phyloP scores from a whole-genome alignment of 495 filamentous ascomycete genomes.

The Chaetomidium leptoderma region DNA sequence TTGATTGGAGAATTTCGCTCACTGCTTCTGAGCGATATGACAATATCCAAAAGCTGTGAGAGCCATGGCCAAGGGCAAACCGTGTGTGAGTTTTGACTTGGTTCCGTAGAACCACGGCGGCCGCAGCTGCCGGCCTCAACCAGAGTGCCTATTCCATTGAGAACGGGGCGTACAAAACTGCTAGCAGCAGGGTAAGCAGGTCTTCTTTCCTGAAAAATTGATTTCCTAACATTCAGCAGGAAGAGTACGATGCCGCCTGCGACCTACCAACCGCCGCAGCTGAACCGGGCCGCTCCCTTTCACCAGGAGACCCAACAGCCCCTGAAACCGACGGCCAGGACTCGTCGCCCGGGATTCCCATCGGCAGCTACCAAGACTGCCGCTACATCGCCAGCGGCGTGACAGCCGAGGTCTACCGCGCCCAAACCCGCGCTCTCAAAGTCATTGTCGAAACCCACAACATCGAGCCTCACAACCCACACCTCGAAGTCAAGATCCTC shows the following conservation, averaged over 20 bases:
- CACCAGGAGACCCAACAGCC: not conserved
- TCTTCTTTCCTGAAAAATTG: not conserved
- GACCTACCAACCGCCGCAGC: constrained; percentile 1
- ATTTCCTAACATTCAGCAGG: constrained; percentile 31
- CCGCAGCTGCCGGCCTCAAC: constrained; percentile 18
- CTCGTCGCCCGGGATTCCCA: constrained; percentile 44
- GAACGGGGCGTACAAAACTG: constrained; percentile 42
- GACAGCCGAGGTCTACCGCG: constrained; percentile 73
- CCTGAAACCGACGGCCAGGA: constrained; percentile 5
- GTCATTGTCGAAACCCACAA: constrained; percentile 70
- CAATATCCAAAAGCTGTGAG: constrained; percentile 50
- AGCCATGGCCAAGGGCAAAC: not conserved
- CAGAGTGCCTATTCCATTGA: constrained; percentile 38
- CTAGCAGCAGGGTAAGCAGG: constrained; percentile 34
- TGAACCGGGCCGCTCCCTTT: too few relatives aligned
- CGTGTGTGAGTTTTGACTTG: not conserved
- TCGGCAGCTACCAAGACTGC: constrained; percentile 70
- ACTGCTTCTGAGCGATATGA: constrained; percentile 49
- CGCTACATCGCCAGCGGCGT: constrained; percentile 68
- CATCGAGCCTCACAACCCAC: constrained; percentile 73
- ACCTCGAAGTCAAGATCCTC: constrained; percentile 72
- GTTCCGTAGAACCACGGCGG: constrained; percentile 18
- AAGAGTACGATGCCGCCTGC: constrained; percentile 42
- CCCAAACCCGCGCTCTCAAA: constrained; percentile 69
- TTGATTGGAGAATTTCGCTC: constrained; percentile 32